A percentile compares a stretch with the other conserved stretches of the same genome.
Conservation (phyloP, 2,329 filamentous ascomycete genomes). For the Colletotrichum trifolii region DNA sequence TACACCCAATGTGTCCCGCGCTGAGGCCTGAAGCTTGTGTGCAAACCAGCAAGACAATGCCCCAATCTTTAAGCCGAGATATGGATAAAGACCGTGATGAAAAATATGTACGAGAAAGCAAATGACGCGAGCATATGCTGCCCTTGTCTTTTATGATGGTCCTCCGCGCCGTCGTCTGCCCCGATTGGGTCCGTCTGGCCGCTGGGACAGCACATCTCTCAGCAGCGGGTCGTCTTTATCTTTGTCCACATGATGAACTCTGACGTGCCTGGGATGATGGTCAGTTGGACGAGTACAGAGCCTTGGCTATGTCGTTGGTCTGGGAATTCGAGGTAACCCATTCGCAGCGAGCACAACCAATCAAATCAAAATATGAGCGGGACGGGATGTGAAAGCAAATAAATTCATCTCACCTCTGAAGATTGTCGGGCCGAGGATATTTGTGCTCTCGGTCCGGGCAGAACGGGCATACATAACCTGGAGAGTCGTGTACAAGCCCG, state of each 20-base stretch:
- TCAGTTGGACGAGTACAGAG: conserved; percentile 5
- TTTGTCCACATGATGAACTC: conserved; percentile 90
- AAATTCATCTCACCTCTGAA: conserved; percentile 77
- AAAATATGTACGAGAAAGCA: conserved; percentile 28
- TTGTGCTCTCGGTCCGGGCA: conserved; percentile 94
- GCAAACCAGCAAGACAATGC: too few species aligned
- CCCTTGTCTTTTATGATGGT: conserved; percentile 37
- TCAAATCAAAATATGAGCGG: too few species aligned
- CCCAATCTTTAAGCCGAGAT: neutral
- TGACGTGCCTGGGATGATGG: conserved; percentile 76
- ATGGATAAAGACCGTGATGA: neutral
- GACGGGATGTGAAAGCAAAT: neutral
- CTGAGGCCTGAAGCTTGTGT: too few species aligned
- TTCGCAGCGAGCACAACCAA: too few species aligned
- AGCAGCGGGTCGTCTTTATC: conserved; percentile 86
- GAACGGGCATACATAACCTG: conserved; percentile 95
- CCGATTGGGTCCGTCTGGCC: conserved; percentile 84
- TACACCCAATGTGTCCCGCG: conserved; percentile 10
- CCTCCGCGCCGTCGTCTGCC: conserved; percentile 78
- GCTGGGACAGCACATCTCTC: conserved; percentile 85
- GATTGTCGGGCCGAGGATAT: conserved; percentile 94
- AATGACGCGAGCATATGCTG: neutral
- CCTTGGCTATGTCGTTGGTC: too few species aligned
- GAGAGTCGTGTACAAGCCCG: conserved; percentile 91
- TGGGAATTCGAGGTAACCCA: too few species aligned